Percentiles rank a stretch among this genome's conserved stretches.
These are phyloP conservation scores for Eragrostis nindensis DNA, from an alignment of 176 grass and related monocot genomes.

Conservation along the genomic window DNA sequence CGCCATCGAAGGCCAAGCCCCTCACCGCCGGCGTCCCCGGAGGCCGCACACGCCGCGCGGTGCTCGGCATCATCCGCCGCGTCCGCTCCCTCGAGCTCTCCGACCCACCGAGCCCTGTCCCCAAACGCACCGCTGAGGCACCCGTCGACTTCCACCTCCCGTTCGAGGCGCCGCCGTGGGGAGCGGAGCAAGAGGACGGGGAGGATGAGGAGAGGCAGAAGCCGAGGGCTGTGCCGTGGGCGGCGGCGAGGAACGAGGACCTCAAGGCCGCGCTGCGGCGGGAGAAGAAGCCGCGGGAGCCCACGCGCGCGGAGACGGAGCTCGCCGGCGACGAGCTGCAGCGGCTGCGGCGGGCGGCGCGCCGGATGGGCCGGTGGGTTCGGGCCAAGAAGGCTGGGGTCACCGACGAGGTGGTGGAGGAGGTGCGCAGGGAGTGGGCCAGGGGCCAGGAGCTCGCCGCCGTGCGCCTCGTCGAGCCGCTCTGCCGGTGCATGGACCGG, in stretches of 20 bases:
- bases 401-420: slow-evolving; percentile 56
- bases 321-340: slow-evolving; percentile 43
- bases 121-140: neutral
- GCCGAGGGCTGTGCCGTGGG: slow-evolving; percentile 50
- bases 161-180: neutral
- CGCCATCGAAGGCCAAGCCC: slow-evolving; percentile 21
- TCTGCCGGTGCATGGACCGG: slow-evolving; percentile 68
- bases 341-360: slow-evolving; percentile 48
- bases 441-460: slow-evolving; percentile 51
- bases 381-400: slow-evolving; percentile 76
- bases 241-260: slow-evolving; percentile 41
- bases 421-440: slow-evolving; percentile 47
- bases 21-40: slow-evolving; percentile 62
- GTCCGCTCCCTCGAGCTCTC: slow-evolving; percentile 58
- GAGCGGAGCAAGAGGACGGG: neutral
- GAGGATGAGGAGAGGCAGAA: neutral
- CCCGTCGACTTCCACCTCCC: slow-evolving; percentile 40
- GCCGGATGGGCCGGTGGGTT: slow-evolving; percentile 38
- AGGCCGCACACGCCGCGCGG: slow-evolving; percentile 56
- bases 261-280: slow-evolving; percentile 56
- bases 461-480: slow-evolving; percentile 65
- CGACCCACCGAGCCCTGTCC: neutral
- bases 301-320: slow-evolving; percentile 51
- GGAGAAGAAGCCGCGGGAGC: slow-evolving; percentile 56
- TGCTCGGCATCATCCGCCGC: slow-evolving; percentile 61